Evolutionary conservation across 768 basidiomycete genomes (phyloP), one percentile per base, ranked within the genome.

Genomic region (Trametes villosa): DNA sequence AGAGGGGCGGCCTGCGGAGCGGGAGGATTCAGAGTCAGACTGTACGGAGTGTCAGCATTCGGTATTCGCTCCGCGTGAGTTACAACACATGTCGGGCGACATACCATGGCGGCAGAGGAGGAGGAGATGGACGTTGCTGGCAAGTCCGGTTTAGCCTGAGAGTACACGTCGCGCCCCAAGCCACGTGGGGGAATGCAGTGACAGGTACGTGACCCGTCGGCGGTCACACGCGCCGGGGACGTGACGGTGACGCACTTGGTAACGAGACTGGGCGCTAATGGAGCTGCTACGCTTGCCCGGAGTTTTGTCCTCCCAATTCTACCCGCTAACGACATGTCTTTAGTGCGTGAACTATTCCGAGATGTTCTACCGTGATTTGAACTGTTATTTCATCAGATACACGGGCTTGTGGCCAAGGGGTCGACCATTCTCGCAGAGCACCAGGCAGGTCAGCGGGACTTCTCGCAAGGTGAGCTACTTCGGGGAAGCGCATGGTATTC

Each of bases 341-440:
- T 73, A 53, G 72, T 73, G 59, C 24, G 70, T 59, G 8, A 9
- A 6, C 27, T 20, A 15, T 22, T 1, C 5, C 12, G 27, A 29
- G 2, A 91, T 89, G 3, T 4, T 20, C 0, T n/a, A 18, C 12
- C 30, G 9, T 3, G 6, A 2, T n/a, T 8, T 33, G 11, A 20
- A 8, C 6, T 11, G 20, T 24, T 9, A 3, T 24, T 51, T 1
- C 18, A 50, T 6, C 12, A 57, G 56, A 89, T 96, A 65, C 92
- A 95, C 65, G 90, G 92, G 38, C 81, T 95, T 45, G 88, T 97
- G 6, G 88, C 94, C 38, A 81, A 85, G 69, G 92, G 87, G 0
- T 66, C 87, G 11, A 86, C 83, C 18, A 88, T 98, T 64, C 82
- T 97, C n/a, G 94, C 92, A 18, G 94, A 96, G 70, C 88, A 94